phyloP scores from a whole-genome alignment of 768 basidiomycete genomes.

The Tubosaeta sp. region DNA sequence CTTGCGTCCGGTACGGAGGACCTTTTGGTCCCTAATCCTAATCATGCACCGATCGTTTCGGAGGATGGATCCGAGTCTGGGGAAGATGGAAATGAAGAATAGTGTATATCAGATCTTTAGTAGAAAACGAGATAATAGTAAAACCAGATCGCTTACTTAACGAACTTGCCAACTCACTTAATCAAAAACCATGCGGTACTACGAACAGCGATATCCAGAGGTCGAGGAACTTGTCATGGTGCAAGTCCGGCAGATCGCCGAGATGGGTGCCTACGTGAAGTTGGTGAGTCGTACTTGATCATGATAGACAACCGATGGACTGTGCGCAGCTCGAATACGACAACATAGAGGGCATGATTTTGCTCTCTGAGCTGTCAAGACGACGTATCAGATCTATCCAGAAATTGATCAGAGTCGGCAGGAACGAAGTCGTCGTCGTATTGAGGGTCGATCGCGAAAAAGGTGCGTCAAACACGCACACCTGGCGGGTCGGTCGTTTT shows the following conservation, averaged over 20 bases:
- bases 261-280: conserved; percentile 99
- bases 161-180: neutral
- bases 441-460: conserved; percentile 99
- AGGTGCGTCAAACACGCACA: conserved; percentile 44
- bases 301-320: neutral
- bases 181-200: conserved; percentile 69
- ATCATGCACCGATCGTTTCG: conserved; percentile 36
- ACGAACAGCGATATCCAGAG: conserved; percentile 90
- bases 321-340: conserved; percentile 87
- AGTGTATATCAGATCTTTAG: neutral
- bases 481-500: neutral
- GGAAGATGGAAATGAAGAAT: conserved; percentile 11
- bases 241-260: conserved; percentile 97
- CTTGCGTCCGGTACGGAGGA: conserved; percentile 43
- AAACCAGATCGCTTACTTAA: neutral
- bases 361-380: conserved; percentile 95
- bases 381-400: conserved; percentile 96
- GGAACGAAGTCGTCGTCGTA: conserved; percentile 98
- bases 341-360: conserved; percentile 99
- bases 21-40: conserved; percentile 66
- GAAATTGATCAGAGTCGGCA: conserved; percentile 94
- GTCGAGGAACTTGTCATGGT: conserved; percentile 99
- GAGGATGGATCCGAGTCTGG: conserved; percentile 17
- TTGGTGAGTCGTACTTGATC: conserved; percentile 53
- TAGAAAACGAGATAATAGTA: neutral